Base-by-base conservation (phyloP, 192 early-diverging fungal species). In the Backusella australiensis region DNA sequence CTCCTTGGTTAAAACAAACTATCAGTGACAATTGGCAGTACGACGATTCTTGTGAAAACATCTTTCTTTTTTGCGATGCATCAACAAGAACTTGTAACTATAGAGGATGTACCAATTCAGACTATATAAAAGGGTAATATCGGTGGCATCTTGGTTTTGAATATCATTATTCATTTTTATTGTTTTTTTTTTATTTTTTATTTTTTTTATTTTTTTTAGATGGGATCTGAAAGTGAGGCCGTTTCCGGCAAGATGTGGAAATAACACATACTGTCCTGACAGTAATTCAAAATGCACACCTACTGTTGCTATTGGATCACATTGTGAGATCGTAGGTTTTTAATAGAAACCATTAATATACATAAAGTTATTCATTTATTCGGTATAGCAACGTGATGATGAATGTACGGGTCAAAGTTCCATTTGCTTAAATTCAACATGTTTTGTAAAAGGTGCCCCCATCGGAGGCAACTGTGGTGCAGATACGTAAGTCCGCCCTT, bases 351-450 rank as follows among this genome's bases (percentile, higher is more conserved):
- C 26, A 8, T 56, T 36, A 4, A 29, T 38, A 35, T 36, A 29
- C 38, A 26, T 7, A 17, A 56, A 7, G 6, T 34, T 23, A 21
- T 19, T 12, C 3, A 63, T 17, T 34, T 75, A 11, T 63, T 12
- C 7, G 29, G 11, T 11, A 29, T 29, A 81, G 80, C 76, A 81
- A 67, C 71, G 82, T 36, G 82, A 83, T 52, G 82, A 83, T 68
- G 78, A 80, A 69, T 83, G 82, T 59, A 26, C 34, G 0, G 78
- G 82, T 11, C 34, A 19, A 14, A 72, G n/a, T 52, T 49, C 76
- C 0, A 83, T 83, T 41, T 83, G 82, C n/a, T 46, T 83, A 29
- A 83, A 83, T 59, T 65, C 26, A 26, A 56, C 73, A 34, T 83
- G 82, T 36, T 63, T 59, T 32, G 59, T 80, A 17, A 80, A 83